A percentile compares a stretch with the other conserved stretches of the same genome.
These are phyloP conservation scores for Aspergillus texensis DNA, from an alignment of 2,329 filamentous ascomycete species.

Conservation along the genomic window DNA sequence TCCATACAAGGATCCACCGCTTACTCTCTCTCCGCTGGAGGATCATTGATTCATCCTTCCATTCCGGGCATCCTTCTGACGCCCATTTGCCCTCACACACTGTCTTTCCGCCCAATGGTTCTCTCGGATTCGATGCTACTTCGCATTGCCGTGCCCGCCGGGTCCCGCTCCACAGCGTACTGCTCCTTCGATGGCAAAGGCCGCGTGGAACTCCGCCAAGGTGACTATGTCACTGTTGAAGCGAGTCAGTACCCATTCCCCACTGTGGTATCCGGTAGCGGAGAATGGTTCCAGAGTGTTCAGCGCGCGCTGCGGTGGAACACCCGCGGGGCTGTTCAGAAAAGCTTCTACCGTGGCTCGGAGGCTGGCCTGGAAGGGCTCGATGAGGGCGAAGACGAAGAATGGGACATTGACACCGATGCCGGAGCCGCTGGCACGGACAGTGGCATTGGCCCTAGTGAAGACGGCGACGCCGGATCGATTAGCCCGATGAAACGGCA, in stretches of 20 bases:
- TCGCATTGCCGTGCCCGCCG: constrained; percentile 80
- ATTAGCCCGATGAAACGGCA: constrained; percentile 71
- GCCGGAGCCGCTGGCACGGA: constrained; percentile 44
- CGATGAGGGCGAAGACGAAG: constrained; percentile 59
- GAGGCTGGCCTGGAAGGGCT: constrained; percentile 39
- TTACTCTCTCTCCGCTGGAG: constrained; percentile 93
- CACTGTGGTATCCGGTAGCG: constrained; percentile 84
- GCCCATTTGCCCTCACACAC: constrained; percentile 94
- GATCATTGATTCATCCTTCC: constrained; percentile 92
- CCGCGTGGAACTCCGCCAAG: constrained; percentile 86
- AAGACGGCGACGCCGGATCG: constrained; percentile 61
- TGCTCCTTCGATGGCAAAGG: constrained; percentile 98
- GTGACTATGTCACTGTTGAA: constrained; percentile 94
- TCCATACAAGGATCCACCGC: constrained; percentile 71
- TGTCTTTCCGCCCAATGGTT: constrained; percentile 97
- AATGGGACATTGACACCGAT: constrained; percentile 96
- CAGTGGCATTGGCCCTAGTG: constrained; percentile 59
- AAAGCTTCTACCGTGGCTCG: constrained; percentile 67
- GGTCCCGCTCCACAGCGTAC: constrained; percentile 89
- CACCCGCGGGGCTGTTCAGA: constrained; percentile 86
- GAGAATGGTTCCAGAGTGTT: constrained; percentile 97
- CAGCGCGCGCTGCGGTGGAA: constrained; percentile 94
- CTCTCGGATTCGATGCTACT: constrained; percentile 92
- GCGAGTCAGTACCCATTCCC: constrained; percentile 97
- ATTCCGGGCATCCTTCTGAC: constrained; percentile 96